These are phyloP conservation scores for Plenodomus tracheiphilus DNA, from an alignment of 2,329 filamentous ascomycete genomes.

Conservation along the genomic window DNA sequence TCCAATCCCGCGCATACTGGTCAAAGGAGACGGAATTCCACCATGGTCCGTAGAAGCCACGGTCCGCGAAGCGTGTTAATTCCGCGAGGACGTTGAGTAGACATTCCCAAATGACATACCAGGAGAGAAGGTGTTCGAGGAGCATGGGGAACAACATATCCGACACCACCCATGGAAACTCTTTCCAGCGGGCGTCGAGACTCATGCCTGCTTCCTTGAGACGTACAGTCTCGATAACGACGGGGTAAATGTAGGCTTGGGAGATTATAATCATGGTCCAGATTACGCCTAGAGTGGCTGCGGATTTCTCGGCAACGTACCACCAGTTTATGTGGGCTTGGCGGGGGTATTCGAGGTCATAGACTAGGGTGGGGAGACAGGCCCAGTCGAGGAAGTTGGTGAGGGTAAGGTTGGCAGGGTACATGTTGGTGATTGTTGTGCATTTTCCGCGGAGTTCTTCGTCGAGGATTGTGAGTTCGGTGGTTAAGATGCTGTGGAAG, in stretches of 20 bases:
- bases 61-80: slow-evolving; percentile 74
- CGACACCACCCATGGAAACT: slow-evolving; percentile 74
- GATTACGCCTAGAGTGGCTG: slow-evolving; percentile 71
- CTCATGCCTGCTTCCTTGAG: slow-evolving; percentile 70
- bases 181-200: slow-evolving; percentile 62
- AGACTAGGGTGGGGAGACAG: slow-evolving; percentile 74
- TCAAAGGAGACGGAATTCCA: slow-evolving; percentile 66
- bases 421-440: slow-evolving; percentile 54
- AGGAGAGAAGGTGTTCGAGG: slow-evolving; percentile 75
- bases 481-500: slow-evolving; percentile 67
- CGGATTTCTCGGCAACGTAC: slow-evolving; percentile 73
- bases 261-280: slow-evolving; percentile 79
- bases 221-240: slow-evolving; percentile 67
- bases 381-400: slow-evolving; percentile 72
- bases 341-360: slow-evolving; percentile 79
- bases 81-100: slow-evolving; percentile 74
- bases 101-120: slow-evolving; percentile 78
- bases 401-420: slow-evolving; percentile 70
- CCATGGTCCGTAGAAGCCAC: slow-evolving; percentile 65
- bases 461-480: slow-evolving; percentile 66
- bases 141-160: slow-evolving; percentile 79
- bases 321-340: slow-evolving; percentile 70
- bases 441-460: slow-evolving; percentile 69
- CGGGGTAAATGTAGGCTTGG: slow-evolving; percentile 76
- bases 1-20: slow-evolving; percentile 81